phyloP scores from a whole-genome alignment of 2,329 filamentous ascomycete genomes.

The Cephalotrichum gorgonifer region DNA sequence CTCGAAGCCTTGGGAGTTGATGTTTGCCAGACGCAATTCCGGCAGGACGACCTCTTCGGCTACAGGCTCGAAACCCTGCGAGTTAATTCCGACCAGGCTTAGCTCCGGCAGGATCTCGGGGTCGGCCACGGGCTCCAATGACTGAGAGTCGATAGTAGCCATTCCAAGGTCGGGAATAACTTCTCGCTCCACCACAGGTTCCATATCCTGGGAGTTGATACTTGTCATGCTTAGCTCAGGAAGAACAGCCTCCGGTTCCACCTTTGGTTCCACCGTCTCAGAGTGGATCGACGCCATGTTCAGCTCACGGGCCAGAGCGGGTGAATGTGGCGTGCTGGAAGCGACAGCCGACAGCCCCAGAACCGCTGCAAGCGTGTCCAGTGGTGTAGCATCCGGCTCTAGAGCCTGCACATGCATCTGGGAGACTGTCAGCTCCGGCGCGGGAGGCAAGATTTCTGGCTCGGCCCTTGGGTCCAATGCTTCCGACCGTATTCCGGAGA shows the following conservation, averaged over 20 bases:
- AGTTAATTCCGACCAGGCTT: conserved; percentile 10
- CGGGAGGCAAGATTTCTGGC: conserved; percentile 16
- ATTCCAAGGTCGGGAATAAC: conserved; percentile 4
- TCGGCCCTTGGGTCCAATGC: conserved; percentile 15
- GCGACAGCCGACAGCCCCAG: not conserved
- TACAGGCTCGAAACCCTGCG: conserved; percentile 15
- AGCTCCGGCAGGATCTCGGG: conserved; percentile 16
- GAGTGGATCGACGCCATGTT: conserved; percentile 4
- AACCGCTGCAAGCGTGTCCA: conserved; percentile 1
- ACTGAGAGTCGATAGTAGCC: not conserved
- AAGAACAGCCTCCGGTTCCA: conserved; percentile 12
- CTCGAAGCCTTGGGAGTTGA: conserved; percentile 16
- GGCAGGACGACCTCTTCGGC: conserved; percentile 11
- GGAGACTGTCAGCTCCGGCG: conserved; percentile 21
- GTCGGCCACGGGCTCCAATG: conserved; percentile 19
- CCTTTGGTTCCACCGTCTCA: conserved; percentile 13
- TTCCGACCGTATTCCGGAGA: conserved; percentile 13
- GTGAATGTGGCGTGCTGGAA: not conserved
- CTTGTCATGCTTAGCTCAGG: conserved; percentile 14
- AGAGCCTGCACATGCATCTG: conserved; percentile 17
- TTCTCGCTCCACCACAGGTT: conserved; percentile 15
- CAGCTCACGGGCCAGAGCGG: conserved; percentile 13
- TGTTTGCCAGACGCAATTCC: conserved; percentile 15
- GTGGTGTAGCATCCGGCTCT: conserved; percentile 8
- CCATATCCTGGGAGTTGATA: conserved; percentile 14